Evolutionary conservation across 371 early-diverging fungal species (phyloP), one percentile per base, ranked within the genome.

Genomic region (Batrachochytrium dendrobatidis): DNA sequence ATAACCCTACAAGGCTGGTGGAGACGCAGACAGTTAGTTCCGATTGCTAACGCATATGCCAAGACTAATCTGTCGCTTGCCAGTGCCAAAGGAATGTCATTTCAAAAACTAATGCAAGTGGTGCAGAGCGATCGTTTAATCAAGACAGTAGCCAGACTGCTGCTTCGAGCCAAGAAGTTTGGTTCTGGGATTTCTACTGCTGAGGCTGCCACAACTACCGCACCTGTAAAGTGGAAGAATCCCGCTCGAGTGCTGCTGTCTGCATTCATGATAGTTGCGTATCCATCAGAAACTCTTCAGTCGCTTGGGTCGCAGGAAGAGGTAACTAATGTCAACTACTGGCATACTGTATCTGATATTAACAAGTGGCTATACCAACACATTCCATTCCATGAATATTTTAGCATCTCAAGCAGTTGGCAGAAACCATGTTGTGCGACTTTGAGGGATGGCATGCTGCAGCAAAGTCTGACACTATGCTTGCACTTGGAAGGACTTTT

Each of bases 201-300:
- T 12, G 28, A 39, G 12, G 30, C 28, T 7, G 44, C 61, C 35
- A 56, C 31, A 30, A 33, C 49, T n/a, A 39, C 59, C 25, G 58
- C 51, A 10, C 43, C 53, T n/a, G n/a, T n/a, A n/a, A 29, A 17
- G 8, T 55, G 65, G 59, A 73, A 72, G 56, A 79, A 79, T 58
- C 69, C 74, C 29, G 75, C 83, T 7, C 73, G 84, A 45, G 76
- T 85, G 17, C 78, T 86, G 26, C 65, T 88, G 55, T 82, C 76
- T 53, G 78, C 84, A 12, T 88, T 82, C 68, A 80, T 88, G 80
- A 82, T 83, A 24, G 73, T 79, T 43, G 80, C 79, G 34, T 82
- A 86, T 56, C 82, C 88, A 3, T 34, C 50, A 35, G 83, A 81
- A 60, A 75, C 84, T 25, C 74, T 87, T 63, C 71, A 74, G 10